These are phyloP conservation scores for Chaetomium sp. DNA, from an alignment of 2,329 filamentous ascomycete genomes.

Conservation along the genomic window DNA sequence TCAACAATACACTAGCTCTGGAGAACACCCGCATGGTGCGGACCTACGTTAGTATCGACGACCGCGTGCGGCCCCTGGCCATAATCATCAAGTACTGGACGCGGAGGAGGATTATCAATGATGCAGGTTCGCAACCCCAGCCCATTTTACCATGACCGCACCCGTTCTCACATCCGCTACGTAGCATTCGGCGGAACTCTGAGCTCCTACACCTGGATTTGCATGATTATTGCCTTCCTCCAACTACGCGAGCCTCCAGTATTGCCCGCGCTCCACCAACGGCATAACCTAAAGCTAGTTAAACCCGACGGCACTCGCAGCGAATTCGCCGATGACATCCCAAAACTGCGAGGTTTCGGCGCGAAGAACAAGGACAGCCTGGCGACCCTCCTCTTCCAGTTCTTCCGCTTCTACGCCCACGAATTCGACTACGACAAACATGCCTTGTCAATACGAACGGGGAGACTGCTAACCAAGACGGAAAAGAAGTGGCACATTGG, in stretches of 20 bases:
- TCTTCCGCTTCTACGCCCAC: constrained; percentile 93
- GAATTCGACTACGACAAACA: constrained; percentile 87
- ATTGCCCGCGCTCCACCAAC: constrained; percentile 81
- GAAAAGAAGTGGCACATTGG: constrained; percentile 87
- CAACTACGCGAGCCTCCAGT: constrained; percentile 84
- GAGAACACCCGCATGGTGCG: constrained; percentile 98
- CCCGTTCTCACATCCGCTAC: constrained; percentile 14
- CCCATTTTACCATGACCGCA: neutral
- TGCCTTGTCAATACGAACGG: constrained; percentile 82
- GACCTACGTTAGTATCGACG: constrained; percentile 92
- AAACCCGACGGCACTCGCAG: constrained; percentile 67
- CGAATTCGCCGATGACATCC: constrained; percentile 84
- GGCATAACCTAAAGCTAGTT: constrained; percentile 62
- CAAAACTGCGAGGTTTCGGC: constrained; percentile 73
- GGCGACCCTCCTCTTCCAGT: constrained; percentile 87
- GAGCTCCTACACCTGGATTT: constrained; percentile 99
- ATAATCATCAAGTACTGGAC: constrained; percentile 99
- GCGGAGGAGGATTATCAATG: constrained; percentile 86
- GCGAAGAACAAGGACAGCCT: constrained; percentile 77
- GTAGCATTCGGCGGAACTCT: constrained; percentile 88
- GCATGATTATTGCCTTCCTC: constrained; percentile 94
- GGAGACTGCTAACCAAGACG: constrained; percentile 74
- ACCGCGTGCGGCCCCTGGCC: constrained; percentile 84
- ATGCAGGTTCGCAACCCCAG: constrained; percentile 73
- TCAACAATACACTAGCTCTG: constrained; percentile 92